Evolutionary conservation across 129 eudicot species (phyloP).

Genomic region (Calendula officinalis): DNA sequence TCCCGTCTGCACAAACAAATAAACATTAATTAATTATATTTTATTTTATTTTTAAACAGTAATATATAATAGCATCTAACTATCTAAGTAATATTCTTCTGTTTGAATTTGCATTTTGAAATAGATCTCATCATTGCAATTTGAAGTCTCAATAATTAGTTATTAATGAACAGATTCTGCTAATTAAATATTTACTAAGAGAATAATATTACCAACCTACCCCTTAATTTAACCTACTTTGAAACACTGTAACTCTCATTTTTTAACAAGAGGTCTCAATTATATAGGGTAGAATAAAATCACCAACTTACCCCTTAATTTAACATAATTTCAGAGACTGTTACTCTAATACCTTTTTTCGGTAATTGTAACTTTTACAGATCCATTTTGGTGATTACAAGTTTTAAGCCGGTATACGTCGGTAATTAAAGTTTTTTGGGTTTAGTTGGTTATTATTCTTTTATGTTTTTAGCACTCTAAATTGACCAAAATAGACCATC

Average conservation of each 20-base stretch:
- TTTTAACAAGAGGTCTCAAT: too few species aligned
- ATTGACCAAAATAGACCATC: too few species aligned
- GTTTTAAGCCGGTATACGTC: too few species aligned
- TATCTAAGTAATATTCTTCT: neutral
- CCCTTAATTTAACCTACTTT: too few species aligned
- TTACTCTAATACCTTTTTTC: neutral
- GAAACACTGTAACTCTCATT: too few species aligned
- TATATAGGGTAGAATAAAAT: neutral
- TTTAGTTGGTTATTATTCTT: too few species aligned
- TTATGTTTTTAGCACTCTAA: too few species aligned
- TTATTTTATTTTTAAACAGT: neutral
- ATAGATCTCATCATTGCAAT: neutral
- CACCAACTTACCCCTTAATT: neutral
- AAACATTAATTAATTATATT: neutral
- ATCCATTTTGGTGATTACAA: too few species aligned
- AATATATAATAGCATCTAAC: neutral
- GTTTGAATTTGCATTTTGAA: neutral
- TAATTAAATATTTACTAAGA: neutral
- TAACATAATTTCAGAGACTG: neutral
- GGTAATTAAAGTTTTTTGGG: too few species aligned
- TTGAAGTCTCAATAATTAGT: neutral
- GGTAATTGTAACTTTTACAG: neutral
- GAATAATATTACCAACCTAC: too few species aligned
- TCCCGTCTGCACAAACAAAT: conserved; percentile 60
- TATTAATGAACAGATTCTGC: neutral